A percentile compares a stretch with the other conserved stretches of the same genome.
phyloP scores from a whole-genome alignment of 1,139 yeast species.

The Kodamaea sp. region DNA sequence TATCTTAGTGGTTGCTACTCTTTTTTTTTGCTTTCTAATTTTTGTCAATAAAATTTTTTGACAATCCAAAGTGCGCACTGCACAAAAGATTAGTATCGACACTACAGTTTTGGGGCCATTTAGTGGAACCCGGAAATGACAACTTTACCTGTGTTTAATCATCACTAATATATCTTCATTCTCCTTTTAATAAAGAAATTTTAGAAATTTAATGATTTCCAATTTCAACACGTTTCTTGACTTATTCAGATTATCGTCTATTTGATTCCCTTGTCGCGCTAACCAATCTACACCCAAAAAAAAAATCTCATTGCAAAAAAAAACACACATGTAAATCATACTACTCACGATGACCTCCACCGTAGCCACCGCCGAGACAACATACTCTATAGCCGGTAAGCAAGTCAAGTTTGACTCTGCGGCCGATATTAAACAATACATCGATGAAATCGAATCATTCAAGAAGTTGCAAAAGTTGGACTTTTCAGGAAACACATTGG shows the following conservation, averaged over 20 bases:
- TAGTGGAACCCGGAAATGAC: too few species aligned
- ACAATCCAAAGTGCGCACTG: too few species aligned
- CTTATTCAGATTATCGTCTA: too few species aligned
- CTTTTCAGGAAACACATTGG: slow-evolving; percentile 90
- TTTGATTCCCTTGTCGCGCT: not conserved
- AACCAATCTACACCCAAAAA: not conserved
- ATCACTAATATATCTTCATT: too few species aligned
- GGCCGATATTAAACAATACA: slow-evolving; percentile 66
- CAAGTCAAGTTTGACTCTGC: slow-evolving; percentile 71
- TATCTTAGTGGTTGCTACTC: not conserved
- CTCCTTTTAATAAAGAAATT: too few species aligned
- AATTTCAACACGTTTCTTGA: too few species aligned
- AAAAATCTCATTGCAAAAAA: not conserved
- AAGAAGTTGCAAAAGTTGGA: slow-evolving; percentile 55
- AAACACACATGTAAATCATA: not conserved
- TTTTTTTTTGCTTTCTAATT: not conserved
- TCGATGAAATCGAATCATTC: slow-evolving; percentile 48
- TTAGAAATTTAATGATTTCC: too few species aligned
- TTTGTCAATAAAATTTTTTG: too few species aligned
- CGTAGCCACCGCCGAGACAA: slow-evolving; percentile 26
- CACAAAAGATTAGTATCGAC: too few species aligned
- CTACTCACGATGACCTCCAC: not conserved
- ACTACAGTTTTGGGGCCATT: too few species aligned
- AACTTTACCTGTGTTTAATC: too few species aligned
- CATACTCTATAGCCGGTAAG: slow-evolving; percentile 67